Conservation (phyloP, 176 grass and related monocot genomes). For the Oryza glumipatula region DNA sequence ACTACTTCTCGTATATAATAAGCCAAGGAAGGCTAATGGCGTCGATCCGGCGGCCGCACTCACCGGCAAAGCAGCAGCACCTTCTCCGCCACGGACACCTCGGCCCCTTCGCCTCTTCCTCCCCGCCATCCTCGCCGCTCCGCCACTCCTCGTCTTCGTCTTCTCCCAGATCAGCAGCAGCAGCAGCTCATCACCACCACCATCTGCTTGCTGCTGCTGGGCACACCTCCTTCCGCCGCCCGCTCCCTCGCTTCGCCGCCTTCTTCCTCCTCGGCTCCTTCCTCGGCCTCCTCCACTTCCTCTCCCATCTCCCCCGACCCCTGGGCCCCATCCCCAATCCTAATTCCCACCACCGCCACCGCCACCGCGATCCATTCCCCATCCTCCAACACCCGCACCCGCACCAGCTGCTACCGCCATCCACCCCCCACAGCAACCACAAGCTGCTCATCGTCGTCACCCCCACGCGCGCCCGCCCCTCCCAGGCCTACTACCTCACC, state of each 20-base stretch:
- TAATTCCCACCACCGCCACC: no score
- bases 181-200: conserved; percentile 2
- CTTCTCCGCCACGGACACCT: conserved; percentile 40
- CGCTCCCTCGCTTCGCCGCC: conserved; percentile 61
- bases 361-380: not conserved
- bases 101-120: conserved; percentile 33
- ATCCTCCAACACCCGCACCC: not conserved
- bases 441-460: conserved; percentile 70
- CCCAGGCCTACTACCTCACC: conserved; percentile 74
- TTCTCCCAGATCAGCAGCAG: not conserved
- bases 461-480: conserved; percentile 72
- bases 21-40: conserved; percentile 33
- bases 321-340: not conserved
- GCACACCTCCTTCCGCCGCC: conserved; percentile 36
- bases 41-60: conserved; percentile 68
- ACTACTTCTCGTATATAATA: no score
- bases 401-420: no score
- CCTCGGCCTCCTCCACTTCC: conserved; percentile 72
- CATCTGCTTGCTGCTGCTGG: not conserved
- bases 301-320: conserved; percentile 52
- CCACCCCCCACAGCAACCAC: not conserved
- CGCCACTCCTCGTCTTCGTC: conserved; percentile 44
- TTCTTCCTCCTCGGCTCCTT: conserved; percentile 85
- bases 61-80: conserved; percentile 60
- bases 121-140: conserved; percentile 46